phyloP scores from a whole-genome alignment of 331 rosid species.

The Stylosanthes scabra region DNA sequence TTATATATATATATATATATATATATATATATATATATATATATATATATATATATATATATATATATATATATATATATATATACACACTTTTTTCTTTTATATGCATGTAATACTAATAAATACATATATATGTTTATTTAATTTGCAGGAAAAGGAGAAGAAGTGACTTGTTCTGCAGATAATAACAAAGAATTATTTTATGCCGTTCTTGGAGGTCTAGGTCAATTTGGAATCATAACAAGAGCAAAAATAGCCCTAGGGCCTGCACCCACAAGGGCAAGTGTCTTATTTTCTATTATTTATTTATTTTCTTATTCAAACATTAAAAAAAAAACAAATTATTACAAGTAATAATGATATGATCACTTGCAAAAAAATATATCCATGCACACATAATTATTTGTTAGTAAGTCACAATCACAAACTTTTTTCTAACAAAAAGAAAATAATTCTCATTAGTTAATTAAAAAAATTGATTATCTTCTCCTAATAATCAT shows the following conservation, averaged over 20 bases:
- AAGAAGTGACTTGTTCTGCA: slow-evolving; percentile 70
- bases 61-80: no score
- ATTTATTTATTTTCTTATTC: not conserved
- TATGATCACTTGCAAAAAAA: not conserved
- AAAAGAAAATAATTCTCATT: not conserved
- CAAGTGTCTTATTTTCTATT: slow-evolving; percentile 27
- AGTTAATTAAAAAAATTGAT: slow-evolving; percentile 12
- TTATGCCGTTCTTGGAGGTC: slow-evolving; percentile 80
- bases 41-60: no score
- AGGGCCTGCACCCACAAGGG: slow-evolving; percentile 84
- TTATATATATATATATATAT: no score
- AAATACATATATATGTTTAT: not conserved
- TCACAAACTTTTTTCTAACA: slow-evolving; percentile 31
- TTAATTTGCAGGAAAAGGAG: slow-evolving; percentile 64
- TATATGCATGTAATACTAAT: no score
- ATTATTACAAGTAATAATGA: not conserved
- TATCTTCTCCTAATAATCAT: not conserved
- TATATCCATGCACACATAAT: not conserved
- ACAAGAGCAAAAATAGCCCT: slow-evolving; percentile 81
- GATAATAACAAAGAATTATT: slow-evolving; percentile 66
- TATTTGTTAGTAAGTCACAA: slow-evolving; percentile 31
- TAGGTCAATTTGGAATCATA: slow-evolving; percentile 95
- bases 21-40: no score
- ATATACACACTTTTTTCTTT: no score
- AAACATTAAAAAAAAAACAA: no score